phyloP scores from a whole-genome alignment of 805 yeast genomes.

The Myxozyma lipomycoides region DNA sequence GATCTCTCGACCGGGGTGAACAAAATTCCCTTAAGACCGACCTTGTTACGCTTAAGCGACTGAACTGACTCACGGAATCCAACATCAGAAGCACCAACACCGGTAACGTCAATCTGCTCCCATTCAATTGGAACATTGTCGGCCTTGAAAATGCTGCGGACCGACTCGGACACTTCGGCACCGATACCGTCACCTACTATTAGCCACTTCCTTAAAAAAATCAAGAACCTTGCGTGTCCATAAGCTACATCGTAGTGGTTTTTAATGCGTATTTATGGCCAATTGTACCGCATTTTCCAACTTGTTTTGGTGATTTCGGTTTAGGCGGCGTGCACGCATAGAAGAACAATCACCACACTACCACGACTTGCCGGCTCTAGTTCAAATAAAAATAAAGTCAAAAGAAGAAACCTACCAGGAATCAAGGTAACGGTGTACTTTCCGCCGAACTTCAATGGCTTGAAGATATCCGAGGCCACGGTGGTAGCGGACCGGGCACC shows the following conservation, averaged over 20 bases:
- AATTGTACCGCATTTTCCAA: too few relatives aligned
- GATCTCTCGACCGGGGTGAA: conserved; percentile 82
- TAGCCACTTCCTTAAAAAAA: too few relatives aligned
- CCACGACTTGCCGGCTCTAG: too few relatives aligned
- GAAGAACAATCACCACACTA: too few relatives aligned
- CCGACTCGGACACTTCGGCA: conserved; percentile 90
- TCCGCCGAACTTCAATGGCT: conserved; percentile 93
- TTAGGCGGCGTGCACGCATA: too few relatives aligned
- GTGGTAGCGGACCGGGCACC: conserved; percentile 47
- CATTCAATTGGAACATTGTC: conserved; percentile 90
- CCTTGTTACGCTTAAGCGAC: conserved; percentile 91
- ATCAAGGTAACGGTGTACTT: conserved; percentile 88
- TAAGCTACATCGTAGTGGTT: too few relatives aligned
- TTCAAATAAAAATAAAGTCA: too few relatives aligned
- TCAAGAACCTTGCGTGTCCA: too few relatives aligned
- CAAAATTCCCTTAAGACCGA: conserved; percentile 94
- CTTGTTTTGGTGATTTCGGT: too few relatives aligned
- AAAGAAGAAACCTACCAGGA: conserved; percentile 56
- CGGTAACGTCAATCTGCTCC: conserved; percentile 66
- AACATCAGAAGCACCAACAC: conserved; percentile 50
- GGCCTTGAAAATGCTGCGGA: conserved; percentile 79
- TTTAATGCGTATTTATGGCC: too few relatives aligned
- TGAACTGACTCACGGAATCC: conserved; percentile 50
- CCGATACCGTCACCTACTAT: conserved; percentile 90
- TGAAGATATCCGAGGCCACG: conserved; percentile 56